phyloP scores from a whole-genome alignment of 1,284 basidiomycete species.

The Irpex sp. region DNA sequence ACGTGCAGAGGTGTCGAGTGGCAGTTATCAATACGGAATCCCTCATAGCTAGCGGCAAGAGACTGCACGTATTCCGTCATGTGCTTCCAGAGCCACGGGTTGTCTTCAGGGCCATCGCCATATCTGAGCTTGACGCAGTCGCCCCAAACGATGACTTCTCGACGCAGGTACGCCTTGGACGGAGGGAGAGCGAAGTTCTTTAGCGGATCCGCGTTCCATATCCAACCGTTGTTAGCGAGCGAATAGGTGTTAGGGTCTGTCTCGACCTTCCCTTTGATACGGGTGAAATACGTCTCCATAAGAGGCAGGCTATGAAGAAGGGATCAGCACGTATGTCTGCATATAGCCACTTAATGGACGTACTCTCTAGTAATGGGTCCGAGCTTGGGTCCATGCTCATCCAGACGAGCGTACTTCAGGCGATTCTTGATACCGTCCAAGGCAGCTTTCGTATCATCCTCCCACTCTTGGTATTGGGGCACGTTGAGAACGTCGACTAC shows the following conservation, averaged over 20 bases:
- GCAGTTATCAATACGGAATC: conserved; percentile 97
- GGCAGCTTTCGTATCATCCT: conserved; percentile 76
- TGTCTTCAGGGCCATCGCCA: conserved; percentile 72
- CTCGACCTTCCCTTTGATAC: conserved; percentile 56
- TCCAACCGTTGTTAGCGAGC: conserved; percentile 98
- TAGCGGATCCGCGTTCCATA: conserved; percentile 95
- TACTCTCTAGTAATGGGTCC: conserved; percentile 78
- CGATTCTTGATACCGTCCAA: conserved; percentile 74
- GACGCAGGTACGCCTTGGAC: conserved; percentile 94
- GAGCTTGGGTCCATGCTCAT: conserved; percentile 79
- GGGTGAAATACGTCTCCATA: conserved; percentile 89
- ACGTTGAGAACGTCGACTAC: conserved; percentile 87
- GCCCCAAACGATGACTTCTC: conserved; percentile 96
- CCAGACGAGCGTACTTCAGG: conserved; percentile 78
- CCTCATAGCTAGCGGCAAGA: conserved; percentile 84
- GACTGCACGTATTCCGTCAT: conserved; percentile 86
- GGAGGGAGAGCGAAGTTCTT: conserved; percentile 93
- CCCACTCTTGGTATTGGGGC: conserved; percentile 81
- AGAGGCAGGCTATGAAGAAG: conserved; percentile 61
- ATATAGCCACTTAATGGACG: conserved; percentile 26
- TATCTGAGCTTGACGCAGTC: conserved; percentile 99
- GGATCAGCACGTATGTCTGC: conserved; percentile 6
- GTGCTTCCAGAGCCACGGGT: conserved; percentile 91
- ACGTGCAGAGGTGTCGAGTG: conserved; percentile 96
- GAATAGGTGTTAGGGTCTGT: conserved; percentile 72